Evolutionary conservation across 2,329 filamentous ascomycete species (phyloP), one percentile per base, ranked within the genome.

Genomic region (Microsporum ferrugineum): DNA sequence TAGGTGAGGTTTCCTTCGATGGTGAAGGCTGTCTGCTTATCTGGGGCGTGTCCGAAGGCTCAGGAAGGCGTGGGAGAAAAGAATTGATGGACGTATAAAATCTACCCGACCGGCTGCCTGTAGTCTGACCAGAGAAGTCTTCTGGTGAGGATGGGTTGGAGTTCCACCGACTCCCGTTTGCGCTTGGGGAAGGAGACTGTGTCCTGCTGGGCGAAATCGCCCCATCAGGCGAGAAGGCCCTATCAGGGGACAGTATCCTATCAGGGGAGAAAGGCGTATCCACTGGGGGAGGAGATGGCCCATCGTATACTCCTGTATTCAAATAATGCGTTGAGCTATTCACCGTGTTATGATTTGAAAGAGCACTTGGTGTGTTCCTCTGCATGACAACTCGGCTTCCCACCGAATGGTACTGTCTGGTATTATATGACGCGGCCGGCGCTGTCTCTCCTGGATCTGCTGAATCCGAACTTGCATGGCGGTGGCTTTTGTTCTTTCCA

Each of bases 71-170:
- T 55, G 51, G 38, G 7, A n/a, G 17, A 8, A 41, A 2, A 7
- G 56, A 45, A 36, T 58, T 58, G 12, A 43, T 41, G 8, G 56
- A 58, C 23, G 33, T 58, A 36, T 58, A 58, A 36, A 58, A 58
- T 10, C 56, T 34, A 27, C 36, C 36, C 3, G 56, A 5, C n/a
- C 56, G 36, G 6, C n/a, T 43, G 23, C 34, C 33, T 43, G 56
- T 1, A 33, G n/a, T 1, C 6, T 58, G 33, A 5, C 8, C 29
- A 2, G 23, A 6, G 38, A 4, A 14, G 3, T 31, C 23, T 27
- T 41, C 34, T 33, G 56, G 10, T 6, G 10, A 23, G 10, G 17
- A 17, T 8, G 7, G n/a, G 34, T 29, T 57, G 23, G 55, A 14
- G 14, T 6, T 29, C n/a, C 36, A 29, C 12, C 29, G 36, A 5